Conservation (phyloP, 164 flowering plant genomes). For the Magnolia officinalis region DNA sequence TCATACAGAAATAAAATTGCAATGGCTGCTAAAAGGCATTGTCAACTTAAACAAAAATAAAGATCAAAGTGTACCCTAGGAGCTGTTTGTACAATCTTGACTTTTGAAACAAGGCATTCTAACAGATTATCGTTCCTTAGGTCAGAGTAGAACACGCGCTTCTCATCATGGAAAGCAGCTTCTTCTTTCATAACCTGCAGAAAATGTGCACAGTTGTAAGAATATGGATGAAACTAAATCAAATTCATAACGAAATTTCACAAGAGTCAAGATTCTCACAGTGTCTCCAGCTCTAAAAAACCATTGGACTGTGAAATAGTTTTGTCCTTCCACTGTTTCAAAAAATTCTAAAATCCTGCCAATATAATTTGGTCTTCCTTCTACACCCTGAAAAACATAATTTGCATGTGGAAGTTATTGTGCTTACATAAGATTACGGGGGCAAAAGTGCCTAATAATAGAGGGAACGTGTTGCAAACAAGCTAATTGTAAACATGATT, state of each 20-base stretch:
- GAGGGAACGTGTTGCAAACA: background rate
- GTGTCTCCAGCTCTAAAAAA: slow-evolving; percentile 88
- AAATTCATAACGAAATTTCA: background rate
- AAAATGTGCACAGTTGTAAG: slow-evolving; percentile 6
- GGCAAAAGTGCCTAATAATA: background rate
- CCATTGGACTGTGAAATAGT: slow-evolving; percentile 86
- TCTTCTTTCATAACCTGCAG: slow-evolving; percentile 67
- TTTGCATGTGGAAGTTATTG: background rate
- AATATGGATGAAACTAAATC: slow-evolving; percentile 4
- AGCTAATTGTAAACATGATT: background rate
- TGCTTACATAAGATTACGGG: background rate
- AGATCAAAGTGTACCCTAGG: slow-evolving; percentile 45
- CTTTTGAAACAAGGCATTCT: slow-evolving; percentile 82
- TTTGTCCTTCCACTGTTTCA: slow-evolving; percentile 56
- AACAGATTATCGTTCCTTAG: slow-evolving; percentile 77
- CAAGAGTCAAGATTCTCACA: slow-evolving; percentile 33
- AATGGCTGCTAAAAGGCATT: background rate
- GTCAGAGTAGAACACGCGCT: slow-evolving; percentile 75
- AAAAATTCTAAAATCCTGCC: slow-evolving; percentile 84
- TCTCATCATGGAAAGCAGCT: slow-evolving; percentile 67
- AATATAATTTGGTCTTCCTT: slow-evolving; percentile 47
- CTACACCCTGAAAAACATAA: slow-evolving; percentile 53
- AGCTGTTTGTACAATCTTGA: slow-evolving; percentile 42
- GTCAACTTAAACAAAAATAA: background rate
- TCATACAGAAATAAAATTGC: background rate